Percentiles rank a stretch among this genome's conserved stretches.
Evolutionary conservation across 371 early-diverging fungal species (phyloP).

Genomic region (Caulochytrium protostelioides): DNA sequence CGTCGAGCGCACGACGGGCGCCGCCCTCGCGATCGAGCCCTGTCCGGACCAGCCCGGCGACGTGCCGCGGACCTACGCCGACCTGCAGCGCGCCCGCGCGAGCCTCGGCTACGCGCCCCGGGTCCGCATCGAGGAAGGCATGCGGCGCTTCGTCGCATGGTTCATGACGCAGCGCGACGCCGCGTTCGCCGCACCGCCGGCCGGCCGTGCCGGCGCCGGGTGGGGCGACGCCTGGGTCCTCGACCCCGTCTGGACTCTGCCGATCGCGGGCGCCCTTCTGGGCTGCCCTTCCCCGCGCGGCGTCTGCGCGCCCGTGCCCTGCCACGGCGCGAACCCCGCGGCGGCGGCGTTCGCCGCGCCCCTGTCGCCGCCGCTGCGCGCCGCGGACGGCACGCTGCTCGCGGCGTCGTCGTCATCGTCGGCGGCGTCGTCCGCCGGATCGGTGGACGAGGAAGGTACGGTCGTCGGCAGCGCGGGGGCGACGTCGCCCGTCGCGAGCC

Average conservation of each 20-base stretch:
- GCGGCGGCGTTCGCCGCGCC: neutral
- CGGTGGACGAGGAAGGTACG: neutral
- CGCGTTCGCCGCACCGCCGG: no score
- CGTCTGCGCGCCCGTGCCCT: neutral
- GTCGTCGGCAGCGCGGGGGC: neutral
- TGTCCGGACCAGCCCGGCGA: constrained; percentile 8
- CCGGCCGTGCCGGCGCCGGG: no score
- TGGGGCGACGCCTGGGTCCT: no score
- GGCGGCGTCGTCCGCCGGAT: no score
- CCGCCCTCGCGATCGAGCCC: constrained; percentile 1
- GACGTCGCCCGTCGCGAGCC: no score
- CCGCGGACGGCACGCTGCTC: no score
- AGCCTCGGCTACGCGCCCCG: constrained; percentile 4
- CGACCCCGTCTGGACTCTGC: no score
- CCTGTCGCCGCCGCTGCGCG: no score
- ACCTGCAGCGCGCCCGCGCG: constrained; percentile 1
- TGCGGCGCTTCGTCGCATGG: constrained; percentile 3
- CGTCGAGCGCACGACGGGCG: constrained; percentile 3
- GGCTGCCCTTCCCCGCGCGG: no score
- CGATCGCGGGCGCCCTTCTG: no score
- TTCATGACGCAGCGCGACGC: no score
- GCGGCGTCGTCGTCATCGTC: no score
- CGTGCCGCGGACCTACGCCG: constrained; percentile 6
- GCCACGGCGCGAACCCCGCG: neutral
- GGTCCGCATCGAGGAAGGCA: constrained; percentile 4